Percentiles rank a stretch among this genome's conserved stretches.
phyloP scores from a whole-genome alignment of 2,329 filamentous ascomycete species.

The Graphilbum sp. region DNA sequence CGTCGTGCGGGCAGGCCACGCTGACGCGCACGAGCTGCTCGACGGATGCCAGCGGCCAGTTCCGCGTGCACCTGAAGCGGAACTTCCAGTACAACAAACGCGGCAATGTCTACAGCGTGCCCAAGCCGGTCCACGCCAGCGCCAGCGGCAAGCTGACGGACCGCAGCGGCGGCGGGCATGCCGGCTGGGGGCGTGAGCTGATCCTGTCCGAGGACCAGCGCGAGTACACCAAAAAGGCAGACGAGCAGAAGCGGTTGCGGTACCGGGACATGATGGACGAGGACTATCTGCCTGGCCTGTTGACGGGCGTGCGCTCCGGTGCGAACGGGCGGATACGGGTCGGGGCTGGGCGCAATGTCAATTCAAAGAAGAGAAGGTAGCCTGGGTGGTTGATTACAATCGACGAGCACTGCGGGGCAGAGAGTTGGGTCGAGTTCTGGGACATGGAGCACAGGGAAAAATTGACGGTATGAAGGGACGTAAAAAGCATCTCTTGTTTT shows the following conservation, averaged over 20 bases:
- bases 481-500: too few relatives aligned
- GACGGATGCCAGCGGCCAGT: conserved; percentile 59
- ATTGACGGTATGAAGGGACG: too few relatives aligned
- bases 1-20: conserved; percentile 74
- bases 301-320: conserved; percentile 60
- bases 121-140: conserved; percentile 71
- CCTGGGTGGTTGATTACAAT: too few relatives aligned
- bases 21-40: conserved; percentile 74
- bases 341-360: conserved; percentile 74
- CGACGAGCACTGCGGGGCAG: too few relatives aligned
- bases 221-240: conserved; percentile 56
- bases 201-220: conserved; percentile 93
- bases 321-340: conserved; percentile 55
- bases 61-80: conserved; percentile 74
- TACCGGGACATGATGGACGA: conserved; percentile 85
- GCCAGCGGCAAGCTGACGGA: conserved; percentile 58
- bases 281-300: conserved; percentile 72
- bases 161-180: conserved; percentile 46
- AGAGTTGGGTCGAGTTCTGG: too few relatives aligned
- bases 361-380: conserved; percentile 23
- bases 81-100: conserved; percentile 95
- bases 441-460: too few relatives aligned
- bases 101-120: conserved; percentile 83
- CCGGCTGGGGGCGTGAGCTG: conserved; percentile 70
- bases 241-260: conserved; percentile 47